phyloP scores from a whole-genome alignment of 441 rosid genomes.

The Breynia disticha region DNA sequence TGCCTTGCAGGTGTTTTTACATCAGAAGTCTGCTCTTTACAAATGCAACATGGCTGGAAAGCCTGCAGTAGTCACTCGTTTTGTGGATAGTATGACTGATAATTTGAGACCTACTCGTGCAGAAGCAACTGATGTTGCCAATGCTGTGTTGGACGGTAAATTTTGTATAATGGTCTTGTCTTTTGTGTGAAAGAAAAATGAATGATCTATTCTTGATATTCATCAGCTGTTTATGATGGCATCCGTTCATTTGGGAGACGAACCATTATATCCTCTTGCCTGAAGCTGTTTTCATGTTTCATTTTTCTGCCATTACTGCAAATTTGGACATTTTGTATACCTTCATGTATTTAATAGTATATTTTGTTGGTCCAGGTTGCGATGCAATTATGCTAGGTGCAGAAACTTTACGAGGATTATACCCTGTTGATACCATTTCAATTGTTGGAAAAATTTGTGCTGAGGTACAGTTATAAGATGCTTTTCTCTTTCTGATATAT shows the following conservation, averaged over 20 bases:
- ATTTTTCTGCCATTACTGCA: not conserved
- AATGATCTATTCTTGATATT: no score
- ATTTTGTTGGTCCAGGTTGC: slow-evolving; percentile 44
- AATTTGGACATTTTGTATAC: not conserved
- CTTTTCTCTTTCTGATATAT: not conserved
- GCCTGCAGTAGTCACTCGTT: slow-evolving; percentile 96
- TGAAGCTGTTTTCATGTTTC: not conserved
- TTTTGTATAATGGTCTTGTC: not conserved
- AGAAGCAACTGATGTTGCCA: slow-evolving; percentile 98
- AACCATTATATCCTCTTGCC: not conserved
- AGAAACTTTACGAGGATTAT: slow-evolving; percentile 88
- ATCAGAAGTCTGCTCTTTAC: slow-evolving; percentile 94
- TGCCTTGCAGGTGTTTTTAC: slow-evolving; percentile 63
- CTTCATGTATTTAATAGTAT: not conserved
- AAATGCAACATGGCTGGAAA: slow-evolving; percentile 99
- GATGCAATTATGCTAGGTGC: slow-evolving; percentile 99
- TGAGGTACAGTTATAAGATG: slow-evolving; percentile 40
- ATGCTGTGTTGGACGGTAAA: slow-evolving; percentile 91
- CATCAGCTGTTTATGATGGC: no score
- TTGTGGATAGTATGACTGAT: slow-evolving; percentile 98
- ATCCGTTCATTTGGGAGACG: no score
- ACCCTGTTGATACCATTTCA: slow-evolving; percentile 90
- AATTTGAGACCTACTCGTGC: slow-evolving; percentile 98
- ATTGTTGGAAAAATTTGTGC: slow-evolving; percentile 89
- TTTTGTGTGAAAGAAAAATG: no score